Conservation (phyloP, 164 flowering plant species). For the Platanus orientalis region DNA sequence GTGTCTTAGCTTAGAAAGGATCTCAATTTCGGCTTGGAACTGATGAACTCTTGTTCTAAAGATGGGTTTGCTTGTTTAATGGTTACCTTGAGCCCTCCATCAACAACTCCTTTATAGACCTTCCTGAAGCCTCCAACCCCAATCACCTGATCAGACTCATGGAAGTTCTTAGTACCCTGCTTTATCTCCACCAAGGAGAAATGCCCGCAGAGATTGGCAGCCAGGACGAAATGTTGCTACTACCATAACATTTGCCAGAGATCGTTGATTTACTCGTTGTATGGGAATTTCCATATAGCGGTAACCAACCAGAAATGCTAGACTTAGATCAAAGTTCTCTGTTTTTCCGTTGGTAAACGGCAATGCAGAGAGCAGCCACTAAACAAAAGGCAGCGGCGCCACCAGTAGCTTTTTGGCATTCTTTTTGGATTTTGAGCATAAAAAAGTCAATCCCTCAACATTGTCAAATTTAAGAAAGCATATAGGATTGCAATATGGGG, state of each 20-base stretch:
- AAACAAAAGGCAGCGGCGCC: conserved; percentile 45
- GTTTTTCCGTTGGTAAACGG: conserved; percentile 15
- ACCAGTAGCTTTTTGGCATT: conserved; percentile 25
- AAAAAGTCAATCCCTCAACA: too few species aligned
- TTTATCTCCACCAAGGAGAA: too few species aligned
- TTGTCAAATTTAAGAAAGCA: too few species aligned
- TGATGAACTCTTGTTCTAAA: conserved; percentile 56
- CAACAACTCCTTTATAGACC: too few species aligned
- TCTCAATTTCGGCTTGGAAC: conserved; percentile 53
- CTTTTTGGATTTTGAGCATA: neutral
- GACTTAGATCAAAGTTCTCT: conserved; percentile 3
- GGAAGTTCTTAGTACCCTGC: too few species aligned
- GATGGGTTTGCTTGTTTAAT: conserved; percentile 67
- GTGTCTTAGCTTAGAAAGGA: conserved; percentile 69
- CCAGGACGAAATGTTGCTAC: conserved; percentile 32
- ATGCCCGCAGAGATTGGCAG: too few species aligned
- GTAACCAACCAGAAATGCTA: conserved; percentile 34
- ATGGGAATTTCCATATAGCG: conserved; percentile 36
- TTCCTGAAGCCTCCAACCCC: conserved; percentile 73
- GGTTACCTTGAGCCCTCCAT: conserved; percentile 49
- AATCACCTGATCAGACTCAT: too few species aligned
- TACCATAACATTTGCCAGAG: conserved; percentile 31
- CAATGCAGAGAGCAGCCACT: conserved; percentile 35
- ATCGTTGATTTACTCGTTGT: conserved; percentile 32
- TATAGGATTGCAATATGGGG: too few species aligned